A percentile compares a stretch with the other conserved stretches of the same genome.
Conservation (phyloP, 495 filamentous ascomycete genomes). For the Penicillium riverlandense region DNA sequence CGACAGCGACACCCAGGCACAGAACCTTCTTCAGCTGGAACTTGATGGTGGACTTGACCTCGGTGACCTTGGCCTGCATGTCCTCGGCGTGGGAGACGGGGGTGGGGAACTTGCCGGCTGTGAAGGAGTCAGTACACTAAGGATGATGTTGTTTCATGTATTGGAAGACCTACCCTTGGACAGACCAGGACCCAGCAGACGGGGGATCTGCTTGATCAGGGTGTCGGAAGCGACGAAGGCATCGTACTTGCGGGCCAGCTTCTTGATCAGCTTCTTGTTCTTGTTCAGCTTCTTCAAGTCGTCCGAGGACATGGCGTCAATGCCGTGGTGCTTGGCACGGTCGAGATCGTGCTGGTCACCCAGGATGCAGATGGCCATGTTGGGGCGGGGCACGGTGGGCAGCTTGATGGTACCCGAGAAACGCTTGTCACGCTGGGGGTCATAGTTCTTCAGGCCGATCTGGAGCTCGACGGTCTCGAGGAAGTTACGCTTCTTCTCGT, state of each 20-base stretch:
- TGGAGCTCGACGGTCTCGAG: slow-evolving; percentile 87
- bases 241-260: slow-evolving; percentile 99
- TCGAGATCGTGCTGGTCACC: slow-evolving; percentile 99
- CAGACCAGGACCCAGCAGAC: slow-evolving; percentile 96
- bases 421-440: slow-evolving; percentile 99
- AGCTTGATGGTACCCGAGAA: slow-evolving; percentile 98
- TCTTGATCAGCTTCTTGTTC: slow-evolving; percentile 99
- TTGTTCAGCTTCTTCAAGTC: slow-evolving; percentile 99
- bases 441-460: slow-evolving; percentile 99
- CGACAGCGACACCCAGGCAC: slow-evolving; percentile 97
- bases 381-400: slow-evolving; percentile 80
- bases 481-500: slow-evolving; percentile 99
- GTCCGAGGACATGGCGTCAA: slow-evolving; percentile 95
- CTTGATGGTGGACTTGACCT: slow-evolving; percentile 99
- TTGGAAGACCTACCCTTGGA: slow-evolving; percentile 70
- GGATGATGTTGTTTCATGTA: neutral
- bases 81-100: slow-evolving; percentile 95
- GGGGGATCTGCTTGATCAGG: slow-evolving; percentile 98
- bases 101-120: slow-evolving; percentile 98
- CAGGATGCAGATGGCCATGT: slow-evolving; percentile 92
- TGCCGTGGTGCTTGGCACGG: slow-evolving; percentile 94
- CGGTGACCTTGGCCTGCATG: slow-evolving; percentile 84
- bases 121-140: slow-evolving; percentile 10
- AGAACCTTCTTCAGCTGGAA: slow-evolving; percentile 99
- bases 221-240: slow-evolving; percentile 94